A percentile compares a stretch with the other conserved stretches of the same genome.
These are phyloP conservation scores for Xanthoconium purpureum DNA, from an alignment of 768 basidiomycete genomes.

Conservation along the genomic window DNA sequence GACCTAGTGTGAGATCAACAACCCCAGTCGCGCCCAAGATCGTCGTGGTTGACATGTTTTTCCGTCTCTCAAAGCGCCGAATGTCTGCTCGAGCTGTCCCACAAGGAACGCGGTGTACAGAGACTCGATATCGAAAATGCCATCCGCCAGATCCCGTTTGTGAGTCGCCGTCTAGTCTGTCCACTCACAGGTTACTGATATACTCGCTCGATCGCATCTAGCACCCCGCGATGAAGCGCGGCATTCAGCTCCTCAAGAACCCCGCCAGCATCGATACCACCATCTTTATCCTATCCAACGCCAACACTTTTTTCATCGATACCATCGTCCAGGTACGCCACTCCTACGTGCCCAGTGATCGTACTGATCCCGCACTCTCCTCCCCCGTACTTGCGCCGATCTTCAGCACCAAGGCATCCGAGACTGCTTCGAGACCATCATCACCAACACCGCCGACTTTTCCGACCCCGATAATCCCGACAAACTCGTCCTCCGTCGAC, in stretches of 20 bases:
- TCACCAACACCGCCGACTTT: constrained; percentile 93
- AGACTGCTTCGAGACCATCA: constrained; percentile 73
- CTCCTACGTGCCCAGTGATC: background rate
- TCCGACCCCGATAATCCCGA: constrained; percentile 53
- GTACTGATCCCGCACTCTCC: background rate
- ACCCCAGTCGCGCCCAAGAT: background rate
- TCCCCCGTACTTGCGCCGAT: background rate
- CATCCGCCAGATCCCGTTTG: constrained; percentile 82
- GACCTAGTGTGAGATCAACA: constrained; percentile 76
- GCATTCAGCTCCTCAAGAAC: constrained; percentile 72
- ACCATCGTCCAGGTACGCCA: constrained; percentile 75
- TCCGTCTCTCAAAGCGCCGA: constrained; percentile 45
- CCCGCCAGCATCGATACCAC: constrained; percentile 58
- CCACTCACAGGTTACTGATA: background rate
- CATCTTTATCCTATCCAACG: constrained; percentile 90
- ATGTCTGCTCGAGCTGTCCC: constrained; percentile 59
- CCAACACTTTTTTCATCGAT: constrained; percentile 87
- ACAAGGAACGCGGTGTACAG: constrained; percentile 61
- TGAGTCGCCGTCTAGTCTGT: constrained; percentile 35
- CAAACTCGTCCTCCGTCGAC: constrained; percentile 70
- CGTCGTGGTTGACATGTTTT: background rate
- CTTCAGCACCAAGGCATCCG: constrained; percentile 59
- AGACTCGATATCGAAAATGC: constrained; percentile 74
- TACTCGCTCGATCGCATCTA: constrained; percentile 30
- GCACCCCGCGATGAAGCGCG: constrained; percentile 97